phyloP scores from a whole-genome alignment of 2,329 filamentous ascomycete species.

The Aspergillus tubingensis region DNA sequence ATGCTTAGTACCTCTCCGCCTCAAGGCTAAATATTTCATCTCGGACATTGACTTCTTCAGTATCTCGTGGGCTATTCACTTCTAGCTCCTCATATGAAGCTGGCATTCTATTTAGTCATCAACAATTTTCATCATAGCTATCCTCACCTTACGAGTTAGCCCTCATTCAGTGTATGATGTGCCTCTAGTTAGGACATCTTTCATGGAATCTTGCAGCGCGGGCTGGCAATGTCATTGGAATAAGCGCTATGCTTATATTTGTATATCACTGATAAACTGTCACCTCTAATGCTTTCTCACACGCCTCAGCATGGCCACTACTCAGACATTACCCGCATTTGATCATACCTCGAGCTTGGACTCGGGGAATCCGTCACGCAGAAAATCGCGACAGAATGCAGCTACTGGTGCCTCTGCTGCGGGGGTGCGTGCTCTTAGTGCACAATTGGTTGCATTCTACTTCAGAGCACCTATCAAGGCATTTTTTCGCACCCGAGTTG shows the following conservation, averaged over 20 bases:
- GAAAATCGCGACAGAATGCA: constrained; percentile 59
- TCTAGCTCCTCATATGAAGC: not conserved
- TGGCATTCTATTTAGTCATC: not conserved
- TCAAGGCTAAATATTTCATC: not conserved
- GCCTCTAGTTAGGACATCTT: not conserved
- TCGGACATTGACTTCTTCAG: not conserved
- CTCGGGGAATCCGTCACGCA: constrained; percentile 27
- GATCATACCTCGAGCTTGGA: constrained; percentile 17
- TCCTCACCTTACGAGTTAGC: not conserved
- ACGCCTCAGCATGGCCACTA: not conserved
- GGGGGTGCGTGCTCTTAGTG: constrained; percentile 77
- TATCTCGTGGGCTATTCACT: not conserved
- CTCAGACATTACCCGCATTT: constrained; percentile 19
- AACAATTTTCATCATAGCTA: not conserved
- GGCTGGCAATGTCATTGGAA: constrained; percentile 2
- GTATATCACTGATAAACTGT: not conserved
- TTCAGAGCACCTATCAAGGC: constrained; percentile 89
- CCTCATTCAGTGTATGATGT: not conserved
- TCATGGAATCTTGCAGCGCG: not conserved
- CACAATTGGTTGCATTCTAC: constrained; percentile 84
- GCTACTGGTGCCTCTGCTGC: constrained; percentile 80
- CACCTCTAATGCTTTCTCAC: not conserved
- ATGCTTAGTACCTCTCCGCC: not conserved
- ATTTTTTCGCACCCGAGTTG: constrained; percentile 86
- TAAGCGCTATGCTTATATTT: not conserved